Conservation (phyloP, 306 rosid genomes). For the Dalbergia cultrata region DNA sequence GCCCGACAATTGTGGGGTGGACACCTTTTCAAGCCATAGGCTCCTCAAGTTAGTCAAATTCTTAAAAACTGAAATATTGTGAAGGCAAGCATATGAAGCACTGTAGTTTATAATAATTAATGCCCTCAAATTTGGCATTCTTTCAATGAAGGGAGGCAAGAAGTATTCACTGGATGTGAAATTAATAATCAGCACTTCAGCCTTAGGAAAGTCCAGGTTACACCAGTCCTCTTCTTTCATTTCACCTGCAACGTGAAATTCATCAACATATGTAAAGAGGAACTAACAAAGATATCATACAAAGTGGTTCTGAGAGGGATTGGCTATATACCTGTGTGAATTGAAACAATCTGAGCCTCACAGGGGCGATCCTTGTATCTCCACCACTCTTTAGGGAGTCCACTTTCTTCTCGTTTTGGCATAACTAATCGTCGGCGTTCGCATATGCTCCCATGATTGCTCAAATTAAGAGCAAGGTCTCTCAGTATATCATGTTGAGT, state of each 20-base stretch:
- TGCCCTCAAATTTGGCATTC: slow-evolving; percentile 88
- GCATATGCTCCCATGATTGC: slow-evolving; percentile 46
- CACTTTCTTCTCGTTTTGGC: slow-evolving; percentile 71
- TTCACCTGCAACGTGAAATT: slow-evolving; percentile 66
- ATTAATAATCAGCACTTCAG: slow-evolving; percentile 85
- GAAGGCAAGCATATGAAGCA: slow-evolving; percentile 63
- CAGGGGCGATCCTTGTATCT: slow-evolving; percentile 62
- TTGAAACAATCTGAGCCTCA: slow-evolving; percentile 78
- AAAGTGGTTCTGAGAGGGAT: not conserved
- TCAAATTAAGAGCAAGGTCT: slow-evolving; percentile 83
- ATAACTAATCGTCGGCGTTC: slow-evolving; percentile 72
- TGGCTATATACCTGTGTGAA: slow-evolving; percentile 77
- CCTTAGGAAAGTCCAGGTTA: slow-evolving; percentile 73
- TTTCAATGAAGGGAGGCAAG: slow-evolving; percentile 75
- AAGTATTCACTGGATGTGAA: slow-evolving; percentile 74
- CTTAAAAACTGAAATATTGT: slow-evolving; percentile 60
- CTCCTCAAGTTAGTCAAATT: slow-evolving; percentile 64
- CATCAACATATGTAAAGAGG: slow-evolving; percentile 35
- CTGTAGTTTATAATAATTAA: slow-evolving; percentile 66
- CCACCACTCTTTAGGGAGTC: slow-evolving; percentile 87
- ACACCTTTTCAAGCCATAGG: slow-evolving; percentile 92
- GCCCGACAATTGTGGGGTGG: slow-evolving; percentile 62
- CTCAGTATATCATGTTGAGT: slow-evolving; percentile 89
- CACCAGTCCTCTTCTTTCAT: slow-evolving; percentile 88
- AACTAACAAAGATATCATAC: not conserved